Evolutionary conservation across 257 asterid genomes (phyloP).

Genomic region (Solanum arcanum): DNA sequence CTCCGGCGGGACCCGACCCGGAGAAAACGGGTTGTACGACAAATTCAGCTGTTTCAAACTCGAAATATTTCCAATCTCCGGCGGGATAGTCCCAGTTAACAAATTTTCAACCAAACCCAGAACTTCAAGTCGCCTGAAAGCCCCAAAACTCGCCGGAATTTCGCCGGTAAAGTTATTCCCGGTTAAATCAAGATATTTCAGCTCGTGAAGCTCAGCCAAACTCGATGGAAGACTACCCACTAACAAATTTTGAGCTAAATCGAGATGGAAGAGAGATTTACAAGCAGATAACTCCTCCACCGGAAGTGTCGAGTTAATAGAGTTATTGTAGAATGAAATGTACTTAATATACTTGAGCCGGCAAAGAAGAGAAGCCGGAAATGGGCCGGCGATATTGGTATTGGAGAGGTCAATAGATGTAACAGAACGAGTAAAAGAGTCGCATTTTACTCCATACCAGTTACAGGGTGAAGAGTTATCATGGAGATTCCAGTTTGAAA

Average conservation of each 20-base stretch:
- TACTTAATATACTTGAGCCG: constrained; percentile 19
- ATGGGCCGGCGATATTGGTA: constrained; percentile 74
- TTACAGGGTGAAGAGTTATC: constrained; percentile 40
- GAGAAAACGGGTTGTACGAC: constrained; percentile 72
- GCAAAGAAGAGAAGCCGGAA: constrained; percentile 61
- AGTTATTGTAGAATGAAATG: constrained; percentile 65
- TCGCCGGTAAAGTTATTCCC: constrained; percentile 88
- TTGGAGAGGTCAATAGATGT: constrained; percentile 63
- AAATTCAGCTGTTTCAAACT: constrained; percentile 73
- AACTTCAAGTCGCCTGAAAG: constrained; percentile 65
- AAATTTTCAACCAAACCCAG: constrained; percentile 72
- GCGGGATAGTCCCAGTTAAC: constrained; percentile 65
- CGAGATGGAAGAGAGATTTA: constrained; percentile 57
- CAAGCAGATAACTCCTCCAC: constrained; percentile 35
- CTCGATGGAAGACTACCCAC: constrained; percentile 55
- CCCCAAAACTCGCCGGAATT: constrained; percentile 69
- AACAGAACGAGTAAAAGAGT: constrained; percentile 32
- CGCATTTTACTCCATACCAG: constrained; percentile 75
- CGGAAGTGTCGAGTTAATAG: constrained; percentile 50
- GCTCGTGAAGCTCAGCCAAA: constrained; percentile 45
- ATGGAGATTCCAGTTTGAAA: constrained; percentile 59
- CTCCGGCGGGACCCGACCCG: constrained; percentile 82
- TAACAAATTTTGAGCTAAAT: constrained; percentile 66
- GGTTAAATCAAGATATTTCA: constrained; percentile 67
- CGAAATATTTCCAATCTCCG: constrained; percentile 51